Percentiles rank a stretch among this genome's conserved stretches.
phyloP scores from a whole-genome alignment of 495 filamentous ascomycete species.

The Neurospora terricola region DNA sequence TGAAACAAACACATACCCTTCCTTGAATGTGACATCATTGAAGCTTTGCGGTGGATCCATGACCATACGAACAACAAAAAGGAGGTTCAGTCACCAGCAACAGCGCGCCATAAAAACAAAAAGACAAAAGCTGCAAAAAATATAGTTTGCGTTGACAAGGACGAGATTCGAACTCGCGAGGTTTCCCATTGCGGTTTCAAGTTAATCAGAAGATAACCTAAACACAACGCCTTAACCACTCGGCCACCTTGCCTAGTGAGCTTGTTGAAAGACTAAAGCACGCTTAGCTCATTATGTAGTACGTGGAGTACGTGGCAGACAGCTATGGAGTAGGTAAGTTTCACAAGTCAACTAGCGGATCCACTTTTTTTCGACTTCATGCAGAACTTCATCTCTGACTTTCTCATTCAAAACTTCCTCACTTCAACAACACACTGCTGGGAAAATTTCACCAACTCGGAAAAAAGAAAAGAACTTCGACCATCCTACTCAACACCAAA shows the following conservation, averaged over 20 bases:
- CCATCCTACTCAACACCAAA: not conserved
- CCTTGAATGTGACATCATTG: not conserved
- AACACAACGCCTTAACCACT: slow-evolving; percentile 46
- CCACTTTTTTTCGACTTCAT: not conserved
- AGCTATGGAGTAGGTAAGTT: not conserved
- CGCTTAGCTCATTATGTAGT: not conserved
- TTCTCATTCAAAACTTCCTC: not conserved
- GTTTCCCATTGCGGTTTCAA: slow-evolving; percentile 13
- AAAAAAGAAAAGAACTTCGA: not conserved
- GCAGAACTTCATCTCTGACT: slow-evolving; percentile 1
- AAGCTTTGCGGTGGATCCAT: not conserved
- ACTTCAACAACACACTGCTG: not conserved
- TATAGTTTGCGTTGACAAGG: slow-evolving; percentile 9
- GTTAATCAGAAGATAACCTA: slow-evolving; percentile 22
- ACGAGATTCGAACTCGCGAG: slow-evolving; percentile 18
- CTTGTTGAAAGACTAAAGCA: not conserved
- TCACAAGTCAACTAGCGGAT: not conserved
- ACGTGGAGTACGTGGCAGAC: not conserved
- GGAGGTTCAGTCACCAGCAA: not conserved
- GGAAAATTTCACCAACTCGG: not conserved
- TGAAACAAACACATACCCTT: not conserved
- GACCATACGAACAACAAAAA: not conserved
- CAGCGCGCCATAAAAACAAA: too few species aligned
- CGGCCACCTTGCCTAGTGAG: slow-evolving; percentile 28
- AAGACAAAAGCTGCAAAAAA: not conserved